Base-by-base conservation (phyloP, 495 filamentous ascomycete genomes). In the Penicilliopsis zonata region DNA sequence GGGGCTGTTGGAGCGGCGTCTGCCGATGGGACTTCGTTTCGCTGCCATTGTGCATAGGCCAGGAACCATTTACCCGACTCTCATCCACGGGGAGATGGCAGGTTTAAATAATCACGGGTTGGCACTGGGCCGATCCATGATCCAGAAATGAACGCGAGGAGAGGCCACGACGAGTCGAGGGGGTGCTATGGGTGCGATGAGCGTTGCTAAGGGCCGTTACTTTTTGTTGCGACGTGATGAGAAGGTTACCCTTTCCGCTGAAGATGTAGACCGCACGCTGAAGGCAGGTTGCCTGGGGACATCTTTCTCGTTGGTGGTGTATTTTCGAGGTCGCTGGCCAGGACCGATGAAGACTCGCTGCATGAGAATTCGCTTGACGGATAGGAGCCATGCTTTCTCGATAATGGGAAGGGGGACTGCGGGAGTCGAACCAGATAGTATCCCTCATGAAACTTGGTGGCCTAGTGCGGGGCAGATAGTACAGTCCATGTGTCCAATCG, bases 131-230 rank as follows among this genome's bases (percentile, higher is more conserved):
- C 21, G 21, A 24, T 24, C 21, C 21, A 24, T 24, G 21, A 24
- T 24, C 21, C 21, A 24, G 21, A 24, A 24, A 7, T 24, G 21
- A 30, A 30, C 14, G 28, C n/a, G 28, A 30, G 28, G 28, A 30
- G 14, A 30, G 28, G 14, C 28, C 28, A 30, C 28, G 28, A 30
- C 14, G 28, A 30, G 28, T 24, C 21, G 21, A 24, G 21, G 21
- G 21, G 21, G 21, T 24, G 21, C n/a, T 24, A 24, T 24, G 21
- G 21, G 21, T 24, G 21, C 21, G 21, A 24, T 24, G 21, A 24
- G 21, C 21, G 21, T 24, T 24, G 21, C 21, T 24, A 24, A 24
- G 21, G 21, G 21, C 21, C n/a, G 21, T 24, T 24, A 24, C 6
- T 24, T 7, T 24, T 24, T n/a, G 21, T 24, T 24, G 21, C 21